phyloP scores from a whole-genome alignment of 805 yeast species.

The Soucietia sequanensis region DNA sequence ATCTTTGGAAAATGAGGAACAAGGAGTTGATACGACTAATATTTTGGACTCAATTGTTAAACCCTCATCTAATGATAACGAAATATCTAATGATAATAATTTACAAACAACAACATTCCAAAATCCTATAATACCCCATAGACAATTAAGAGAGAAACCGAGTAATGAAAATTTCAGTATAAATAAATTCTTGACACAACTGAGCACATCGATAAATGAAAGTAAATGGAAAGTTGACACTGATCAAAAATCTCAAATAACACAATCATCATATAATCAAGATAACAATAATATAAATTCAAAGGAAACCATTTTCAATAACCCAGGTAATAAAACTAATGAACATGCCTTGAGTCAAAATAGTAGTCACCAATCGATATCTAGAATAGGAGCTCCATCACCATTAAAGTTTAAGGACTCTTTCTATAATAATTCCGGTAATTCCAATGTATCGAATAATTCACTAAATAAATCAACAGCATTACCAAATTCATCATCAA shows the following conservation, averaged over 20 bases:
- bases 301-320: too few species aligned
- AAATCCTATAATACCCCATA: too few species aligned
- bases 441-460: background rate
- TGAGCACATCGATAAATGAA: background rate
- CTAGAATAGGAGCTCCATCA: background rate
- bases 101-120: background rate
- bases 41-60: background rate
- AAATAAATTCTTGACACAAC: background rate
- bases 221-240: background rate
- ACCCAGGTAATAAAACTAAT: too few species aligned
- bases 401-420: background rate
- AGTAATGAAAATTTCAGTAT: background rate
- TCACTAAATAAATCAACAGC: too few species aligned
- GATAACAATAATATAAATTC: too few species aligned
- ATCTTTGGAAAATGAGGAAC: slow-evolving; percentile 17
- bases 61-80: background rate
- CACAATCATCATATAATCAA: too few species aligned
- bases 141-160: too few species aligned
- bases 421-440: too few species aligned
- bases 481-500: background rate
- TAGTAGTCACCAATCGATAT: background rate
- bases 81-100: background rate
- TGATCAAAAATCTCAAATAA: background rate
- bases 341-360: too few species aligned
- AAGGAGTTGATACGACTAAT: slow-evolving; percentile 1